A percentile compares a stretch with the other conserved stretches of the same genome.
Evolutionary conservation across 2,329 filamentous ascomycete genomes (phyloP).

Genomic region (Fusarium oxysporum): DNA sequence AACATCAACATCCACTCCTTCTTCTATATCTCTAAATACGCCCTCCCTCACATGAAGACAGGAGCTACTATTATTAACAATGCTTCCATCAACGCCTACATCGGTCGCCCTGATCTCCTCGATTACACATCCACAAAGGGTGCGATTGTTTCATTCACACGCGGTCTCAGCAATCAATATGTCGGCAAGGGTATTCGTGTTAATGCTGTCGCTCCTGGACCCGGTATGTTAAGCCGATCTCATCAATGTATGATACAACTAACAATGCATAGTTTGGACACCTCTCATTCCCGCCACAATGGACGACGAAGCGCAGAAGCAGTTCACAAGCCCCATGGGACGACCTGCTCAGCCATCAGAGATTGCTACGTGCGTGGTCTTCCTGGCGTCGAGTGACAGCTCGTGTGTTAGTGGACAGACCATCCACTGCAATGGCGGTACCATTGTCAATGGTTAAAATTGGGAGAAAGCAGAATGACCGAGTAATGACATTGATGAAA

Average conservation of each 20-base stretch:
- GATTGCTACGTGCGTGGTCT: constrained; percentile 84
- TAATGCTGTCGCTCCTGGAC: constrained; percentile 81
- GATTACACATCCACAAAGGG: constrained; percentile 87
- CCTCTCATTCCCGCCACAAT: constrained; percentile 80
- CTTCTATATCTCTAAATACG: constrained; percentile 85
- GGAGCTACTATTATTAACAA: constrained; percentile 88
- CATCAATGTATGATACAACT: background rate
- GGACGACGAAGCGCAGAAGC: constrained; percentile 75
- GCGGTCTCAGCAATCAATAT: constrained; percentile 80
- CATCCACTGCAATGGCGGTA: constrained; percentile 65
- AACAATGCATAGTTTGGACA: constrained; percentile 69
- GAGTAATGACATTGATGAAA: background rate
- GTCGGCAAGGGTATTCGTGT: constrained; percentile 78
- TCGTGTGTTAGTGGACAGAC: constrained; percentile 79
- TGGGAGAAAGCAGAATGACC: background rate
- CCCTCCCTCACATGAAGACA: constrained; percentile 77
- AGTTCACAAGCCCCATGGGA: constrained; percentile 81
- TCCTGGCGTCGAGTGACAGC: constrained; percentile 80
- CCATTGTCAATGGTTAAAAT: constrained; percentile 60
- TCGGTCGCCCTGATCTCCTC: constrained; percentile 81
- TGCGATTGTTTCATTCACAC: constrained; percentile 82
- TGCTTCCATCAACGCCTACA: constrained; percentile 84
- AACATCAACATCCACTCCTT: constrained; percentile 85
- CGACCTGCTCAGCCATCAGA: constrained; percentile 83
- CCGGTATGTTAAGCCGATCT: constrained; percentile 50